Evolutionary conservation across 164 flowering plant species (phyloP), one percentile per base, ranked within the genome.

Genomic region (Sextonia rubra): DNA sequence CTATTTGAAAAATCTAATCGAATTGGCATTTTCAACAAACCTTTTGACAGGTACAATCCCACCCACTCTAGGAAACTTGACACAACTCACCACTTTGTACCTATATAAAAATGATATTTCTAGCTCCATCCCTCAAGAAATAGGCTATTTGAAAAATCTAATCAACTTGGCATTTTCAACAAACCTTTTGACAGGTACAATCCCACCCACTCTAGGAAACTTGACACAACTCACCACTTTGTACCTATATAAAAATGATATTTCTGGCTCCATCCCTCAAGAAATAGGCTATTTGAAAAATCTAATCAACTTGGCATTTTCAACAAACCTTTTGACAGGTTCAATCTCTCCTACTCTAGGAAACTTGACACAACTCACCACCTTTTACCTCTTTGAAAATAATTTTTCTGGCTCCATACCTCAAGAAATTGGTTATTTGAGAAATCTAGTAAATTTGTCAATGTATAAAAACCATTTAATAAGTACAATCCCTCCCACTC

Each of bases 381-480:
- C 25, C 7, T 24, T 61, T 27, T 22, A 61, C 27, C 8, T 61
- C 15, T 1, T 0, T 3, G 1, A 11, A 3, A 61, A 61, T 12
- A 0, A 24, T 3, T 8, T 61, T 8, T 61, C 29, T 61, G 64
- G 64, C 23, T 9, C 17, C 18, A 56, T 78, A 12, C 78, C 81
- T 17, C n/a, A 0, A 8, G 27, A 23, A n/a, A 67, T 78, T n/a
- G 80, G 80, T 25, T 20, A 27, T 22, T 69, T 74, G 44, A 14
- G 20, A 5, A 78, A 74, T 23, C 74, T 78, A 56, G n/a, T n/a
- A n/a, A n/a, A n/a, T n/a, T 44, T 77, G 32, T 60, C 49, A 4
- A 44, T 15, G n/a, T n/a, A n/a, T n/a, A n/a, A n/a, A 2, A 77
- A 77, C 71, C 66, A 65, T n/a, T 48, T 77, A 22, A 74, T 64